A percentile compares a stretch with the other conserved stretches of the same genome.
phyloP scores from a whole-genome alignment of 1,284 basidiomycete genomes.

The Neonothopanus nambi region DNA sequence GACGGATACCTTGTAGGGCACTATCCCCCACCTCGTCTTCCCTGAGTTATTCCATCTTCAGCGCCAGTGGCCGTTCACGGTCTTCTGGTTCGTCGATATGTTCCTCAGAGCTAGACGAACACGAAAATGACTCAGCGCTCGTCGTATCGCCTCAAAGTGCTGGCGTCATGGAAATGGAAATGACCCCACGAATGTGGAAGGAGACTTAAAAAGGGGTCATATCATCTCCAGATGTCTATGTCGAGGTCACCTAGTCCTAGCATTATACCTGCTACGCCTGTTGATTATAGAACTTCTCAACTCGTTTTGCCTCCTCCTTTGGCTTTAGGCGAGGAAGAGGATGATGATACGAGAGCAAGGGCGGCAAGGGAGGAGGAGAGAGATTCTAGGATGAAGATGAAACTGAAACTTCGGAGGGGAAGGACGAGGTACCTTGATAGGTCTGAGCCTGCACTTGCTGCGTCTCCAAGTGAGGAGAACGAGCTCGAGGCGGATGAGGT shows the following conservation, averaged over 20 bases:
- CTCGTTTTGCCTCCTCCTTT: slow-evolving; percentile 1
- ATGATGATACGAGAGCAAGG: neutral
- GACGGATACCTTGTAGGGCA: no score
- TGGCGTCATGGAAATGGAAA: slow-evolving; percentile 27
- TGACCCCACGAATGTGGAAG: no score
- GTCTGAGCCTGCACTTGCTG: neutral
- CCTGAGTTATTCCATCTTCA: slow-evolving; percentile 27
- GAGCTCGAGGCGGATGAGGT: no score
- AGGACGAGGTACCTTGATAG: neutral
- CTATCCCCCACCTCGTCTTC: neutral
- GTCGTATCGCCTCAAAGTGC: slow-evolving; percentile 31
- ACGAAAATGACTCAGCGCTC: no score
- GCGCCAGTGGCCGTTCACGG: slow-evolving; percentile 22
- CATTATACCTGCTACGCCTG: slow-evolving; percentile 37
- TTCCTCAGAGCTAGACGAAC: slow-evolving; percentile 23
- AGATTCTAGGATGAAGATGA: neutral
- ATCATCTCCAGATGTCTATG: slow-evolving; percentile 19
- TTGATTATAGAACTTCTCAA: slow-evolving; percentile 24
- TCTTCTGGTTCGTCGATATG: slow-evolving; percentile 19
- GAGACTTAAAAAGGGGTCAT: slow-evolving; percentile 30
- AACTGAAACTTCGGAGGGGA: neutral
- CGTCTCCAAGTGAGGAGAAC: neutral
- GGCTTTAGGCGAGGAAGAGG: neutral
- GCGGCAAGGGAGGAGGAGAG: neutral
- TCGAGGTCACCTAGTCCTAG: slow-evolving; percentile 42